Evolutionary conservation across 2,329 filamentous ascomycete genomes (phyloP).

Genomic region (Microsporum audouinii): DNA sequence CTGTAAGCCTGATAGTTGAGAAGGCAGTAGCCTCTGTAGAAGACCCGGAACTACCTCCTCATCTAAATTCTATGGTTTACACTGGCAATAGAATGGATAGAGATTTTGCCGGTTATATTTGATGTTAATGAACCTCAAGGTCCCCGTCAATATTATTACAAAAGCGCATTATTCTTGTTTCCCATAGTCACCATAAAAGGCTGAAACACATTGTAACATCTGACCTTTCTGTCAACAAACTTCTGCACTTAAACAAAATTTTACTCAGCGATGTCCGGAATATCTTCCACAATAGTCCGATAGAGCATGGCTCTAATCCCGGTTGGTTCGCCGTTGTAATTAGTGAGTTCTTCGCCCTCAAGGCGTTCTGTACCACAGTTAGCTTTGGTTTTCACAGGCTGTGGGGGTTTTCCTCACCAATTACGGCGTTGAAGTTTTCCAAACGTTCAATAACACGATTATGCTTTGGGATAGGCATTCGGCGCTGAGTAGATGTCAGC

Average conservation of each 20-base stretch:
- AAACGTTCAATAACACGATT: constrained; percentile 6
- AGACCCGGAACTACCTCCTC: no score
- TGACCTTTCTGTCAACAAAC: neutral
- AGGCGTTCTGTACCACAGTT: constrained; percentile 1
- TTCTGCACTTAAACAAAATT: neutral
- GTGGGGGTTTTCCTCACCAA: constrained; percentile 6
- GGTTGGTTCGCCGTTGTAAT: neutral
- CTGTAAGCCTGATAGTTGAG: no score
- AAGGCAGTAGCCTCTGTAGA: no score
- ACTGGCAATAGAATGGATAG: no score
- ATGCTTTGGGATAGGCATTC: neutral
- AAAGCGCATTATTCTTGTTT: neutral
- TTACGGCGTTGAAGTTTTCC: constrained; percentile 9
- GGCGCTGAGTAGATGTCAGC: neutral
- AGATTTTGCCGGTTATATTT: no score
- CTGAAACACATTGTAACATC: neutral
- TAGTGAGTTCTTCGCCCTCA: neutral
- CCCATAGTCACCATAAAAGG: neutral
- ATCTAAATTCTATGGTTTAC: no score
- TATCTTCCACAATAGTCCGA: neutral
- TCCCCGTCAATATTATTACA: neutral
- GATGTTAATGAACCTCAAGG: no score
- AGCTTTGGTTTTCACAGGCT: neutral
- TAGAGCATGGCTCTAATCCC: neutral
- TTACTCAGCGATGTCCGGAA: neutral